Base-by-base conservation (phyloP, 371 early-diverging fungal species). In the Enterocytospora artemiae region DNA sequence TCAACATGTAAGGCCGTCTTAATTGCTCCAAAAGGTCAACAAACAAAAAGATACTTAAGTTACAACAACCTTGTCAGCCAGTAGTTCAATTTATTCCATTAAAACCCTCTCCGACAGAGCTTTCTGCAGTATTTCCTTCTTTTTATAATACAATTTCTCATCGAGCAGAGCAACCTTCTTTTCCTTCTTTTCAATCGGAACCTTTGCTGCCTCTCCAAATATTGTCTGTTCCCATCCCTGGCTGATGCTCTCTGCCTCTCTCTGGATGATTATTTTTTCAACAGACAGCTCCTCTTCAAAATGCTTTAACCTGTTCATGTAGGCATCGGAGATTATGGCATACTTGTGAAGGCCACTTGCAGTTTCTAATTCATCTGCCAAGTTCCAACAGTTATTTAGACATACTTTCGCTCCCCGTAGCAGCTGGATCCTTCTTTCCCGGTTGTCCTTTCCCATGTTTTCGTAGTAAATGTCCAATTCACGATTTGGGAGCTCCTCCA, bases 161-260 rank as follows among this genome's bases (percentile, higher is more conserved):
- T 39, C 18, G 39, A 12, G 18, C 39, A 12, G 12, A 12, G 12
- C 39, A 39, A 39, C 39, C 18, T 12, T 12, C 39, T 39, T 39
- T n/a, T n/a, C 22, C 9, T 58, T 7, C 14, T 58, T 20, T 4
- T 5, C 3, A 37, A n/a, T 9, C 9, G 32, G 52, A 3, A 62
- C 12, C 18, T 34, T 22, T 3, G 2, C 4, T 32, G 63, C 63
- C 63, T 62, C 63, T 9, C 31, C 5, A 54, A 62, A 62, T 43
- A 62, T 37, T 31, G 58, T 16, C 27, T 52, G 37, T 22, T 33
- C 25, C 16, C 2, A 36, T n/a, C 63, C 63, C 14, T 56, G 2
- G 7, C 22, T 32, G 7, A 62, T 24, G 5, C 5, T 20, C 34
- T 62, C 63, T 36, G 63, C 63, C 32, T 62, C 63, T 7, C 28